These are phyloP conservation scores for Myriosclerotinia duriaeana DNA, from an alignment of 2,329 filamentous ascomycete species.

Conservation along the genomic window DNA sequence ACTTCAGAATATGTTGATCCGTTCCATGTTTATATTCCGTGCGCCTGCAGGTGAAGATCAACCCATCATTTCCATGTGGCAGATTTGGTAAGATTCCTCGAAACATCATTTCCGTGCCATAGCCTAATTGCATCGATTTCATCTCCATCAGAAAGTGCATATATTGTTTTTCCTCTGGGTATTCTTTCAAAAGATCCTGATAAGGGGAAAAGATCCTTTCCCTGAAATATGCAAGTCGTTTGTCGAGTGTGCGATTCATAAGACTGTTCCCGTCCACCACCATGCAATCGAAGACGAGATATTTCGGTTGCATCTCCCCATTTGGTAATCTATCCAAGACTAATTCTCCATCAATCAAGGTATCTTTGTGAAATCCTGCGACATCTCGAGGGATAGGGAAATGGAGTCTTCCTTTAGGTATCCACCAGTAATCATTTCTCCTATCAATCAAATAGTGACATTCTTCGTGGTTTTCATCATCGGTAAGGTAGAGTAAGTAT, in stretches of 20 bases:
- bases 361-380: constrained; percentile 70
- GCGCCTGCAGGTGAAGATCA: constrained; percentile 94
- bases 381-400: constrained; percentile 71
- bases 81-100: constrained; percentile 77
- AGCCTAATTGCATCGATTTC: constrained; percentile 86
- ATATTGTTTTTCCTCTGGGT: constrained; percentile 65
- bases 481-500: constrained; percentile 87
- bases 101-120: constrained; percentile 92
- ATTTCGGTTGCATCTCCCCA: constrained; percentile 70
- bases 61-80: constrained; percentile 89
- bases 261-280: constrained; percentile 74
- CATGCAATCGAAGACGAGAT: constrained; percentile 91
- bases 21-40: constrained; percentile 87
- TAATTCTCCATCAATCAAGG: constrained; percentile 88
- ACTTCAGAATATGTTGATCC: constrained; percentile 91
- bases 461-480: constrained; percentile 61
- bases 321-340: constrained; percentile 76
- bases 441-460: constrained; percentile 93
- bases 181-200: constrained; percentile 59
- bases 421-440: constrained; percentile 94
- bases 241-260: constrained; percentile 79
- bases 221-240: constrained; percentile 83
- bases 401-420: constrained; percentile 68
- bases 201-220: constrained; percentile 74
- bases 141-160: constrained; percentile 81